A percentile compares a stretch with the other conserved stretches of the same genome.
These are phyloP conservation scores for Oryza glumipatula DNA, from an alignment of 176 grass and related monocot genomes.

Conservation along the genomic window DNA sequence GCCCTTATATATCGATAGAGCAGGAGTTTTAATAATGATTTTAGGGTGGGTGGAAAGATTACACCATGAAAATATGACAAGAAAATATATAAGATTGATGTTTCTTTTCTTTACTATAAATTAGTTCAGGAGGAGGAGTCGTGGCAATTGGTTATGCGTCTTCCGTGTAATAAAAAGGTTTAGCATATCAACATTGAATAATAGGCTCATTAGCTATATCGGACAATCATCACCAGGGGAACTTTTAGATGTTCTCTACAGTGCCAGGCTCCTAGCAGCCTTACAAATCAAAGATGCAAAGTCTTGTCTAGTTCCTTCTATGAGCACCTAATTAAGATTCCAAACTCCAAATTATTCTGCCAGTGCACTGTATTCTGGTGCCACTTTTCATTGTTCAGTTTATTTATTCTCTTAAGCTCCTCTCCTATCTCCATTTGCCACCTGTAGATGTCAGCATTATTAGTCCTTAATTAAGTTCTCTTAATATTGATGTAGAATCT, in stretches of 20 bases:
- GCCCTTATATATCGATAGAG: too few species aligned
- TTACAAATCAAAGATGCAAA: constrained; percentile 24
- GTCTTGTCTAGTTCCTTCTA: background rate
- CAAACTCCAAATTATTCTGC: background rate
- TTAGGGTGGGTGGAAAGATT: too few species aligned
- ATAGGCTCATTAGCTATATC: background rate
- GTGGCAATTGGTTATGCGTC: too few species aligned
- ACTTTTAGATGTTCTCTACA: constrained; percentile 32
- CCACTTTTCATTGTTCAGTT: constrained; percentile 2
- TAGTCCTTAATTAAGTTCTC: background rate
- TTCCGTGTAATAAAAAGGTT: too few species aligned
- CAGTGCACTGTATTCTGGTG: background rate
- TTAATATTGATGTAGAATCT: background rate
- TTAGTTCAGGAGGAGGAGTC: too few species aligned
- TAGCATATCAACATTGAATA: too few species aligned
- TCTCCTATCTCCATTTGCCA: background rate
- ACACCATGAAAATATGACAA: too few species aligned
- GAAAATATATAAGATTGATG: too few species aligned
- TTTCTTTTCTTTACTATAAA: too few species aligned
- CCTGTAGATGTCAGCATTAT: background rate
- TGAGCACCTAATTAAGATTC: constrained; percentile 8
- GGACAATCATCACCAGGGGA: background rate
- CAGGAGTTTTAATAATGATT: too few species aligned
- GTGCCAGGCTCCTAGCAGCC: background rate
- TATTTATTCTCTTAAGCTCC: constrained; percentile 7